These are phyloP conservation scores for Clavispora asparagi DNA, from an alignment of 805 yeast species.

Conservation along the genomic window DNA sequence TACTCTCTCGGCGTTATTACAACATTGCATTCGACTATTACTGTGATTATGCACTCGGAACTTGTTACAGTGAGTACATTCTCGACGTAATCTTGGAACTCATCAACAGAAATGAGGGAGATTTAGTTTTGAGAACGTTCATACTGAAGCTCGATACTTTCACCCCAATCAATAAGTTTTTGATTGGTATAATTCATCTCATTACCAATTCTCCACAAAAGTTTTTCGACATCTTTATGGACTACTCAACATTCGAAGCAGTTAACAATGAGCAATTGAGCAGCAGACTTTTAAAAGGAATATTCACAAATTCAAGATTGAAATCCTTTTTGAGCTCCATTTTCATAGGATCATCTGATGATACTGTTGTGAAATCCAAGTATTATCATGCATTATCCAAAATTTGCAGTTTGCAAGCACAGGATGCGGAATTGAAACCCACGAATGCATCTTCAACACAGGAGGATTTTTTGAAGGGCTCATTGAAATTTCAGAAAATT, in stretches of 20 bases:
- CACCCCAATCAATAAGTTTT: constrained; percentile 20
- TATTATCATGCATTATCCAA: constrained; percentile 27
- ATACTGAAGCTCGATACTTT: constrained; percentile 14
- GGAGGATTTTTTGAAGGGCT: constrained; percentile 12
- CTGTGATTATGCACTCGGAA: constrained; percentile 8
- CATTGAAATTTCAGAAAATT: constrained; percentile 22
- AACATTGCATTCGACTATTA: constrained; percentile 26
- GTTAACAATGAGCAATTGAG: constrained; percentile 7
- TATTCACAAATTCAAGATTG: constrained; percentile 12
- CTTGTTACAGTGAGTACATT: constrained; percentile 4
- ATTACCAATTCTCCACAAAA: constrained; percentile 22
- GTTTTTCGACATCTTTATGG: constrained; percentile 19
- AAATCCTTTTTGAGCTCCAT: constrained; percentile 19
- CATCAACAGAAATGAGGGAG: constrained; percentile 10
- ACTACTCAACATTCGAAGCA: constrained; percentile 17
- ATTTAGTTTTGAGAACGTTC: constrained; percentile 6
- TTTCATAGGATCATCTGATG: constrained; percentile 11
- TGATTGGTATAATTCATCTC: constrained; percentile 31
- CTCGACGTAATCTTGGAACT: constrained; percentile 11
- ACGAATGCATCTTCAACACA: constrained; percentile 3
- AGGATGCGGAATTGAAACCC: neutral
- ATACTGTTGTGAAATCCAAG: constrained; percentile 15
- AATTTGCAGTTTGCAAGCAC: neutral
- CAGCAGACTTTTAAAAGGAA: constrained; percentile 10
- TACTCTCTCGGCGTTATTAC: constrained; percentile 15